Evolutionary conservation across 768 basidiomycete species (phyloP), one percentile per base, ranked within the genome.

Genomic region (Trametes villosa): DNA sequence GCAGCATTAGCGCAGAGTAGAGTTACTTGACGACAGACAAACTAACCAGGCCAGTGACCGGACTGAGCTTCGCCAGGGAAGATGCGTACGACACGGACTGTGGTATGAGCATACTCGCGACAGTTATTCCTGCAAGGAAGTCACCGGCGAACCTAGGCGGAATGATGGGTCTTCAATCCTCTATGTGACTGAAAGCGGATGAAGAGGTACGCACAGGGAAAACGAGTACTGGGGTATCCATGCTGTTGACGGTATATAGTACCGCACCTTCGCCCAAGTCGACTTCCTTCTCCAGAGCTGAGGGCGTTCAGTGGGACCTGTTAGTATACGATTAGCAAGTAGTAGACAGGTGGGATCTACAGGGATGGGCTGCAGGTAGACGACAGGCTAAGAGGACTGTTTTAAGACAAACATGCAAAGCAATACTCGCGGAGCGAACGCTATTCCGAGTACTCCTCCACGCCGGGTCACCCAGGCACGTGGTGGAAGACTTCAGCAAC

Each of bases 81-180:
- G 91, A 86, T 9, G 93, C 96, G 69, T 98, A 97, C 72, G 91
- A 93, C 71, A 97, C 91, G 1, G 92, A 91, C 72, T 92, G 88
- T 7, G 92, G 91, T 69, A 92, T 89, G 44, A 92, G 79, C 82
- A 92, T 89, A 51, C 86, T 87, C 20, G 91, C 89, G 9, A 97
- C 86, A 0, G 94, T 94, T 29, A 94, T 69, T 18, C 95, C 96
- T 27, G 92, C 92, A 0, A 94, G 78, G n/a, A 92, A 66, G 72
- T 96, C 93, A 20, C 86, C 86, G 11, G 81, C 77, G 24, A 88
- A 76, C 40, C 85, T 87, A 27, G 13, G 27, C 27, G 22, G 45
- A 12, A 34, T 7, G 31, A 31, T 34, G 57, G 34, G 18, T n/a
- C 22, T 41, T n/a, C 20, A 17, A 20, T 55, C 52, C 24, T 13